Base-by-base conservation (phyloP, 2,329 filamentous ascomycete genomes). In the Hypoxylon sp. region DNA sequence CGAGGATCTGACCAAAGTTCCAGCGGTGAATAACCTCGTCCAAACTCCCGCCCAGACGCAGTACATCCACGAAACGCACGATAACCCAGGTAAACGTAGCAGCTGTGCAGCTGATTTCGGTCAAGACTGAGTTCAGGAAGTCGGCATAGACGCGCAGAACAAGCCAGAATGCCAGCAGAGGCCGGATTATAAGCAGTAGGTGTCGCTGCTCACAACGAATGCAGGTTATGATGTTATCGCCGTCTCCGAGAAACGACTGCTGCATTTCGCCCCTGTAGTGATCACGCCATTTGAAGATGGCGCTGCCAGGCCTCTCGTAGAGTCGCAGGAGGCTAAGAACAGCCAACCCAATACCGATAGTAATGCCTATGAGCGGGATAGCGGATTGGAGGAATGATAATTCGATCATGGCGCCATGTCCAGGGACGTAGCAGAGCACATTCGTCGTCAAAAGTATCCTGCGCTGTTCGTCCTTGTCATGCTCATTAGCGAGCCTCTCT, bases 131-230 rank as follows among this genome's bases (percentile, higher is more conserved):
- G 26, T 69, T 71, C 16, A 73, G 22, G 2, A 73, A 32, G 45
- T 74, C 71, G 42, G 60, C 66, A 28, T 74, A 71, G 12, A 72
- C 33, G 14, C 72, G 70, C 18, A 74, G 61, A 38, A 70, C 67
- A 6, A 73, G 65, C 72, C 72, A 74, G 33, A 73, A 65, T 1
- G 71, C 66, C 11, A 74, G 52, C 24, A 71, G 55, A 0, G 72
- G 72, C 5, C 71, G 69, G 18, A 73, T 62, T 7, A 71, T 64
- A 18, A 74, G 67, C n/a, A 74, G 55, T 40, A 71, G 28, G 24
- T 68, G 69, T 6, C 72, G 67, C 28, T 74, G 72, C 49, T 74
- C 72, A 33, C 72, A 74, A 12, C 72, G 71, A n/a, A 70, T 59
- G 55, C 72, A 74, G 18, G 65, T 67, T 30, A 70, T 66, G 36